Evolutionary conservation across 805 yeast species (phyloP).

Genomic region (Kregervanrija fluxuum): DNA sequence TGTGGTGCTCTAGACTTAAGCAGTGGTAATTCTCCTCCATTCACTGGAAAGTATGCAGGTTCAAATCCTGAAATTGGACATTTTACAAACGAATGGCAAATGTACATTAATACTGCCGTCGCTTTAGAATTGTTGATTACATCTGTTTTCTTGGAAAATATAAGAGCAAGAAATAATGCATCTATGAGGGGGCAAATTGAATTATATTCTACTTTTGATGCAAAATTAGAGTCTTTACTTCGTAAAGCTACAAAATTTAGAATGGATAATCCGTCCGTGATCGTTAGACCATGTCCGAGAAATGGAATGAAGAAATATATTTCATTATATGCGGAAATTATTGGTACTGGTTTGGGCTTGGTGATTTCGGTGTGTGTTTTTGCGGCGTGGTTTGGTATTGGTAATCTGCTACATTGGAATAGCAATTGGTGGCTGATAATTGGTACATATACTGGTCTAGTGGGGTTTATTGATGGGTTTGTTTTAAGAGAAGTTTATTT

Average conservation of each 20-base stretch:
- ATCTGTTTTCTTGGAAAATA: slow-evolving; percentile 31
- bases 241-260: too few relatives aligned
- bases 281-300: slow-evolving; percentile 19
- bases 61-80: slow-evolving; percentile 11
- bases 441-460: slow-evolving; percentile 37
- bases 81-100: slow-evolving; percentile 32
- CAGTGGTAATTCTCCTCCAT: slow-evolving; percentile 5
- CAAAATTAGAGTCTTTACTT: slow-evolving; percentile 18
- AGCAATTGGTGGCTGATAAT: slow-evolving; percentile 37
- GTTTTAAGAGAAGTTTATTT: slow-evolving; percentile 31
- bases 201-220: slow-evolving; percentile 20
- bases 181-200: slow-evolving; percentile 18
- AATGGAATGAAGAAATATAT: slow-evolving; percentile 7
- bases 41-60: background rate
- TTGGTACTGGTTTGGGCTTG: slow-evolving; percentile 35
- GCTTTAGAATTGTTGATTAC: slow-evolving; percentile 30
- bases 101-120: slow-evolving; percentile 33
- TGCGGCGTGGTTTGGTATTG: slow-evolving; percentile 31
- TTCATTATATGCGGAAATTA: slow-evolving; percentile 31
- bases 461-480: slow-evolving; percentile 36
- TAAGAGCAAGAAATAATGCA: slow-evolving; percentile 31
- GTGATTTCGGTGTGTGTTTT: slow-evolving; percentile 26
- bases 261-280: slow-evolving; percentile 17
- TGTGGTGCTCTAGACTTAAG: slow-evolving; percentile 26
- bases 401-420: slow-evolving; percentile 27